Base-by-base conservation (phyloP, 2,329 filamentous ascomycete species). In the Nigrograna mackinnonii region DNA sequence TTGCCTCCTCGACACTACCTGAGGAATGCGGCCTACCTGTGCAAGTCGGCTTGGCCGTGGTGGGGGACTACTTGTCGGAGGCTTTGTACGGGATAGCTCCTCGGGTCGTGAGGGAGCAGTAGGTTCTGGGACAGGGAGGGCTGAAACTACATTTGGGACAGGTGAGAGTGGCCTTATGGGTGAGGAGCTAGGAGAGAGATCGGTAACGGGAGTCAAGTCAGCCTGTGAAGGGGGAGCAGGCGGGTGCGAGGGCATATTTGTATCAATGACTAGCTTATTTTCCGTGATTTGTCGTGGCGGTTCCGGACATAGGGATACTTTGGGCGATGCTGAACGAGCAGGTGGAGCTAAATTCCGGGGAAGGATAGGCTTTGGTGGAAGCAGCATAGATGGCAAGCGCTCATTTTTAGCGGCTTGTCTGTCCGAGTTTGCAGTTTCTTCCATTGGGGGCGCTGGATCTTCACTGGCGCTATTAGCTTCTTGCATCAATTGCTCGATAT, bases 21-120 rank as follows among this genome's bases (percentile, higher is more conserved):
- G 84, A 6, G 91, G 91, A 38, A 96, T 96, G 13, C 91, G 83
- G 6, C 91, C 91, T 35, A 96, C 84, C 54, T 92, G 89, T 20
- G 85, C 83, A 14, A 95, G 73, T 42, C 91, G 80, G 60, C 83
- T 88, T 7, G 81, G 81, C 7, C 71, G 72, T 26, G 69, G 68
- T 16, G 68, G 57, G 16, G 62, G 58, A 35, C 9, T 11, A 17
- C 47, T 57, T 7, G 48, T 33, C n/a, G 65, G 54, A 5, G 56
- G 54, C 16, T 54, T 51, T 4, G 49, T 50, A 42, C 50, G 64
- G 36, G 58, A 11, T 14, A 33, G 11, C 11, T 13, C 9, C 16
- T 33, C 11, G n/a, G n/a, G n/a, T n/a, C n/a, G n/a, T n/a, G n/a
- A n/a, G n/a, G n/a, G n/a, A n/a, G n/a, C n/a, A 28, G 24, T 28